These are phyloP conservation scores for Talaromyces sp. DNA, from an alignment of 2,329 filamentous ascomycete species.

Conservation along the genomic window DNA sequence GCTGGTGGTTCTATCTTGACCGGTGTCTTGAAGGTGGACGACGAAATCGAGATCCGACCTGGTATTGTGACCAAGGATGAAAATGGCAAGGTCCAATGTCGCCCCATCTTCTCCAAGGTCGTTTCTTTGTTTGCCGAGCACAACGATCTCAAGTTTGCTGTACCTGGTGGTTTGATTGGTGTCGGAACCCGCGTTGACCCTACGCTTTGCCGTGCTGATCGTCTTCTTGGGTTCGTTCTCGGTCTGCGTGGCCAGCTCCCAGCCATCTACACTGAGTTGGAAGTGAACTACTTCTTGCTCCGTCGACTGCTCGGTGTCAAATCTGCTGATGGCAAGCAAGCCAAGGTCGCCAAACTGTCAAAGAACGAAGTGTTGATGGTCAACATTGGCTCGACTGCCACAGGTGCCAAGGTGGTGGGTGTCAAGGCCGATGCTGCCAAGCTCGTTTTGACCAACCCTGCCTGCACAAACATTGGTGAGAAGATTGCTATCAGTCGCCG, in stretches of 20 bases:
- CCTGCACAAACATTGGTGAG: constrained; percentile 95
- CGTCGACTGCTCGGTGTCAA: constrained; percentile 92
- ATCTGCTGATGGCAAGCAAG: constrained; percentile 97
- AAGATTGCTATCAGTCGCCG: constrained; percentile 94
- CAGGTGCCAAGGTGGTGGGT: constrained; percentile 92
- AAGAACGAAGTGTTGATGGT: constrained; percentile 99
- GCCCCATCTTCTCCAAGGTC: constrained; percentile 91
- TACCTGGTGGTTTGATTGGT: constrained; percentile 95
- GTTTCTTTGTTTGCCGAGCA: constrained; percentile 94
- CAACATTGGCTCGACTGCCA: constrained; percentile 96
- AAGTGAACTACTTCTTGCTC: constrained; percentile 99
- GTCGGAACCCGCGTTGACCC: constrained; percentile 97
- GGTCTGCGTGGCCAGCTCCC: constrained; percentile 90
- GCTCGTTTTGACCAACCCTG: constrained; percentile 83
- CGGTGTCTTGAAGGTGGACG: constrained; percentile 91
- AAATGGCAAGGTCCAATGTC: constrained; percentile 89
- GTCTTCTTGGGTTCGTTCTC: constrained; percentile 95
- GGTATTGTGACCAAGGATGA: constrained; percentile 96
- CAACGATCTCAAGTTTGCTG: constrained; percentile 97
- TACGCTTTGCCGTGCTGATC: constrained; percentile 96
- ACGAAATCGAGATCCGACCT: constrained; percentile 98
- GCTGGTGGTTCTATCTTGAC: constrained; percentile 95
- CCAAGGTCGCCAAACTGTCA: constrained; percentile 94
- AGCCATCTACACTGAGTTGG: constrained; percentile 95
- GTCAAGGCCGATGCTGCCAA: constrained; percentile 98